Evolutionary conservation across 768 basidiomycete genomes (phyloP), one percentile per base, ranked within the genome.

Genomic region (Mrakia hoshinonis): DNA sequence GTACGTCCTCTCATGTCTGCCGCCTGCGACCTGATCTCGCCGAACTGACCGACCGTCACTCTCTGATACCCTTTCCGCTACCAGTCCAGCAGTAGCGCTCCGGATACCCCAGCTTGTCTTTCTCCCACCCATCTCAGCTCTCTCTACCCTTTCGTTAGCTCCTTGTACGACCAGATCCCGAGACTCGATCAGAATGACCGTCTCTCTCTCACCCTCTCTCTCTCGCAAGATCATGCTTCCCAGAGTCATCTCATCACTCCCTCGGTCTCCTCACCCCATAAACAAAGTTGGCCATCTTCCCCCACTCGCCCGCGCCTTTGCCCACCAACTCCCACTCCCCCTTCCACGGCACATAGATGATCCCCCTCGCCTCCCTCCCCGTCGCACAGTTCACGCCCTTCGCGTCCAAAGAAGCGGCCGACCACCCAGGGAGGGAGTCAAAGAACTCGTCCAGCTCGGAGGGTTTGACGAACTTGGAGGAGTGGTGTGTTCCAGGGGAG

Each of bases 401-500:
- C 4, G 77, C 77, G 77, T 79, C 76, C 72, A 89, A 81, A 22
- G 39, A 51, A 58, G 46, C 12, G 9, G 63, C 64, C 46, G 24
- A 36, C 36, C n/a, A 18, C 54, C 65, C 60, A 7, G 46, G 31
- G 36, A 67, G 43, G 15, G 43, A 48, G 12, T 67, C 54, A 29
- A 99, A 95, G 82, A 91, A 97, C 15, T 83, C 83, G 48, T 89
- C 81, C 13, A 99, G 85, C 77, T 99, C 96, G 1, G 83, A 82
- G 4, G 95, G 91, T 73, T 90, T 89, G 77, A 99, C 81, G 79
- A 85, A 99, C 79, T 99, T 98, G 52, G 86, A 84, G 78, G 90
- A 89, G 0, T 91, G 92, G 80, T 99, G 96, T 12, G 96, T 98
- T 11, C 94, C 92, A 3, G 83, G 84, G 0, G 88, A 81, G 66